These are phyloP conservation scores for Fusarium phyllophilum DNA, from an alignment of 2,329 filamentous ascomycete genomes.

Conservation along the genomic window DNA sequence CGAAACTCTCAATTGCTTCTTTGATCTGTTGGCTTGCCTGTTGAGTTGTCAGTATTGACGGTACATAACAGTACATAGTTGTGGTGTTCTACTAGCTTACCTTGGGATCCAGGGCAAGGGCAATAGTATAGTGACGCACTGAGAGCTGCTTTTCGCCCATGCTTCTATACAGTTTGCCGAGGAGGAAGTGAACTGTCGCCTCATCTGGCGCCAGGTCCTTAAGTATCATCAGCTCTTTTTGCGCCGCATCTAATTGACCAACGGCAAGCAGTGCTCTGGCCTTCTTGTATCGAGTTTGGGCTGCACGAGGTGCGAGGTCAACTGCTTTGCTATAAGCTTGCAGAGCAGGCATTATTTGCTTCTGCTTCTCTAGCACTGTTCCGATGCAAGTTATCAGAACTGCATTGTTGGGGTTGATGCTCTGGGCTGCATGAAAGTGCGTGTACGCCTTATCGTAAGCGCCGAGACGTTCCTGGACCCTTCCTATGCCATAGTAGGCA, in stretches of 20 bases:
- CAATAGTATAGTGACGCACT: conserved; percentile 94
- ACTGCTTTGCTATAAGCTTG: conserved; percentile 85
- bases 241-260: conserved; percentile 74
- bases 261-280: conserved; percentile 86
- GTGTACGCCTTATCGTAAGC: conserved; percentile 91
- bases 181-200: conserved; percentile 93
- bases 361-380: conserved; percentile 87
- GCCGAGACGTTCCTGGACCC: conserved; percentile 89
- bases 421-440: conserved; percentile 88
- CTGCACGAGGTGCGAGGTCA: conserved; percentile 81
- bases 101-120: conserved; percentile 95
- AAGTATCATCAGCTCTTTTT: conserved; percentile 85
- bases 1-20: conserved; percentile 92
- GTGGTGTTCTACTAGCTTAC: conserved; percentile 59
- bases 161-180: conserved; percentile 83
- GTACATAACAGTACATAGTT: neutral
- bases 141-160: conserved; percentile 79
- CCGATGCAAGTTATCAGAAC: conserved; percentile 94
- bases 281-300: conserved; percentile 91
- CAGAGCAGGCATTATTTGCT: conserved; percentile 81
- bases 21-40: conserved; percentile 95
- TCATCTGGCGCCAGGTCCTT: conserved; percentile 94
- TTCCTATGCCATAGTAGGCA: conserved; percentile 91
- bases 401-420: conserved; percentile 93
- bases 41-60: conserved; percentile 6